Evolutionary conservation across 169 alveolate genomes (phyloP), one percentile per base, ranked within the genome.

Genomic region (Plasmodium knowlesi): DNA sequence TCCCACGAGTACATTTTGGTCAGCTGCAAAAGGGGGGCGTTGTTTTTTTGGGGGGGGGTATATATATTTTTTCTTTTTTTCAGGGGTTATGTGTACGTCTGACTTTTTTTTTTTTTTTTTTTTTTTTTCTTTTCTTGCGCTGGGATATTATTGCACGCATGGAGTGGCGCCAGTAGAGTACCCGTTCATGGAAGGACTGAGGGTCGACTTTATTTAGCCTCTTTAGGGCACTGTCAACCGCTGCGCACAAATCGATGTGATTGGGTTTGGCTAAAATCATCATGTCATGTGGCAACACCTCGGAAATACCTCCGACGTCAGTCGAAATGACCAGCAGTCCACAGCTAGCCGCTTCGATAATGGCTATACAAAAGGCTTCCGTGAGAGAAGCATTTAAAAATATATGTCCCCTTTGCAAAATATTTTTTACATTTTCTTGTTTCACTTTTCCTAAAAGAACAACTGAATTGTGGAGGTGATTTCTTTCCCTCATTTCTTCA

Each of bases 321-420:
- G 99, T 99, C 1, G 99, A 97, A 6, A 99, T 99, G 19, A 98
- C 99, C 80, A 98, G 96, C 25, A 99, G 96, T 5, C 99, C 99
- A 71, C 99, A 98, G n/a, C 99, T 98, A 16, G 99, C 99, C 25
- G 99, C 99, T 95, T 99, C 99, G 25, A 93, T 83, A 3, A 98
- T 98, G 32, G 99, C 99, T n/a, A 99, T 99, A 95, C 99, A 98
- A 97, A 99, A 99, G 5, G 99, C 99, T 95, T 99, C 99, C 5
- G 99, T 98, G 83, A 99, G 97, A 32, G 99, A 99, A 72, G 99
- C 97, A 96, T 98, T 99, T 85, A 99, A 97, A 97, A 99, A 99
- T 37, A 99, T 99, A 94, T 99, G 99, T 0, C 99, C 99, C 93
- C 98, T 94, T 72, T 98, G 98, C 74, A 99, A 97, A 22, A 98